Conservation (phyloP, 352 stramenopile genomes). For the Phytophthora agathidicida region DNA sequence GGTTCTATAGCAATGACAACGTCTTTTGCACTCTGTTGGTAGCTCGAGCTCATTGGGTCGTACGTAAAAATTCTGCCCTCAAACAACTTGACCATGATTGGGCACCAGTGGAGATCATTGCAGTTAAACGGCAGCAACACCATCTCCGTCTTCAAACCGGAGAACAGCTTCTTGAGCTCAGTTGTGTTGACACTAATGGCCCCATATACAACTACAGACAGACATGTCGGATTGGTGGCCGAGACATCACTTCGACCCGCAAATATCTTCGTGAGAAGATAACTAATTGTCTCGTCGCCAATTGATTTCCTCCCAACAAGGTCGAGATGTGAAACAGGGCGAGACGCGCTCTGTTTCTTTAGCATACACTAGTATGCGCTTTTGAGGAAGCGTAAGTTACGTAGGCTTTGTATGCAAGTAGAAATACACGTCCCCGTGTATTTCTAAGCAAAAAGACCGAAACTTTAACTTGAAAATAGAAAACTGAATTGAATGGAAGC, state of each 20-base stretch:
- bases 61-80: background rate
- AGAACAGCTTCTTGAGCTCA: background rate
- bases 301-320: slow-evolving; percentile 48
- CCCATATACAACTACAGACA: background rate
- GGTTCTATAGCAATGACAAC: background rate
- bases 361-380: no score
- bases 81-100: background rate
- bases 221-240: background rate
- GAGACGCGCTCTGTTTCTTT: no score
- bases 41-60: background rate
- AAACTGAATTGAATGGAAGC: no score
- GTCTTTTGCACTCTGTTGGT: background rate
- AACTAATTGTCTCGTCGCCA: background rate
- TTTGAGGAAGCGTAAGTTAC: no score
- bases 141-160: background rate
- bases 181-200: background rate
- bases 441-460: no score
- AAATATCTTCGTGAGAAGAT: background rate
- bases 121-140: slow-evolving; percentile 4
- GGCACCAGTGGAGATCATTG: background rate
- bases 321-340: no score
- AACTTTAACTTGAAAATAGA: no score
- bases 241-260: background rate
- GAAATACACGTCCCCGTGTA: no score
- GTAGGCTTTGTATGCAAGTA: no score